Base-by-base conservation (phyloP, 139 green algal genomes). In the Micromonas commoda region DNA sequence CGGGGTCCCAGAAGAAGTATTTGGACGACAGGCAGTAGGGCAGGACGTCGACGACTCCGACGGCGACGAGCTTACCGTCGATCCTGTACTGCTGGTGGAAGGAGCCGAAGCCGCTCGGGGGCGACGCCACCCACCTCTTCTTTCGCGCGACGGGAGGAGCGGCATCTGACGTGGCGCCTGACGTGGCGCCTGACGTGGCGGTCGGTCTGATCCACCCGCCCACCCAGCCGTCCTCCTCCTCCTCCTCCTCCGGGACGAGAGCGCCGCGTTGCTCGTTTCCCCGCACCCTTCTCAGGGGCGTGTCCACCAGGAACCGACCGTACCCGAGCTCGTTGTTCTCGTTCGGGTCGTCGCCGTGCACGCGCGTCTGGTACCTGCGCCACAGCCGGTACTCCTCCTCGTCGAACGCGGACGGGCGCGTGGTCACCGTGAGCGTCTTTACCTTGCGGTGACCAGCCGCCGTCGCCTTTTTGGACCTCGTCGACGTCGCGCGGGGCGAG, bases 11-110 rank as follows among this genome's bases (percentile, higher is more conserved):
- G 80, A 96, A 96, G 3, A 97, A 87, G 85, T 97, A 97, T 39
- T 57, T 51, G 39, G 52, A 69, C 23, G 39, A 68, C 71, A 77
- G 6, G 28, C 28, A 26, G 23, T 78, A 64, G 0, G 92, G 91
- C 79, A 97, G 85, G 6, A 97, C 69, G 71, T 97, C 93, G 39
- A 97, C 83, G 71, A 97, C 91, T 0, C 89, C 88, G 37, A 97
- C 91, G 0, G 92, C 92, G 13, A 96, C 77, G 45, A 97, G 87
- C 68, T 85, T 77, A 5, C 73, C 91, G 45, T 94, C 89, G n/a
- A 97, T 77, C 82, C 92, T 88, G 81, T 97, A 97, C 83, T 96
- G 91, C 85, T 93, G 87, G 84, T 97, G 92, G 80, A 94, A 96
- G 64, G 87, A 85, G 54, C 93, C 93, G 71, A 91, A 94, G 35